Percentiles rank a stretch among this genome's conserved stretches.
Conservation (phyloP, 2,329 filamentous ascomycete genomes). For the Xylariaceae sp. region DNA sequence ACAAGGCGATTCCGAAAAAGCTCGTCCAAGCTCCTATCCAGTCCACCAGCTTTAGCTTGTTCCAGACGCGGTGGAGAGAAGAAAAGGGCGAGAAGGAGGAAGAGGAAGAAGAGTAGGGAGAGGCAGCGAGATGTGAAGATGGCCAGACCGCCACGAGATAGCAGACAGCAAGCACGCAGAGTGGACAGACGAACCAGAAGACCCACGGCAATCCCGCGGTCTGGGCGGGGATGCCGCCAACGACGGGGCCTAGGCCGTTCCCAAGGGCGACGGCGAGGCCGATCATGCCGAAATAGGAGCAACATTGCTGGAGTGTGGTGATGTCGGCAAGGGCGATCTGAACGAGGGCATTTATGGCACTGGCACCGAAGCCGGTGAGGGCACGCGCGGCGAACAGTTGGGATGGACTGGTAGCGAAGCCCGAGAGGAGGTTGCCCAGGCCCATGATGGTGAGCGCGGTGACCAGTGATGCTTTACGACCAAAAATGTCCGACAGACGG, state of each 20-base stretch:
- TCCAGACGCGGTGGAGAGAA: not conserved
- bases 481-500: constrained; percentile 2
- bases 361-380: constrained; percentile 4
- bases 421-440: not conserved
- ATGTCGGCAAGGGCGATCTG: constrained; percentile 6
- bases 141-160: constrained; percentile 8
- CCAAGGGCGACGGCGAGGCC: constrained; percentile 2
- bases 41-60: constrained; percentile 8
- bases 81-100: no score
- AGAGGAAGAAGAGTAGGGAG: no score
- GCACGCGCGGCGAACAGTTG: constrained; percentile 3
- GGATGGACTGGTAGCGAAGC: not conserved
- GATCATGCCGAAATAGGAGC: constrained; percentile 7
- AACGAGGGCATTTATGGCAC: constrained; percentile 5
- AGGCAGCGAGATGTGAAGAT: not conserved
- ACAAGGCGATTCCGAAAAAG: constrained; percentile 1
- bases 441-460: constrained; percentile 2
- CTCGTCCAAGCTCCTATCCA: constrained; percentile 6
- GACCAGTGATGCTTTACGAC: constrained; percentile 3
- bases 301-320: constrained; percentile 3
- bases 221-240: constrained; percentile 1
- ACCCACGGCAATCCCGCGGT: constrained; percentile 1
- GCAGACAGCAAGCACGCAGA: constrained; percentile 1
- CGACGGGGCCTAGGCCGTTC: constrained; percentile 6
- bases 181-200: constrained; percentile 5